phyloP scores from a whole-genome alignment of 2,329 filamentous ascomycete genomes.

The Fusarium longipes region DNA sequence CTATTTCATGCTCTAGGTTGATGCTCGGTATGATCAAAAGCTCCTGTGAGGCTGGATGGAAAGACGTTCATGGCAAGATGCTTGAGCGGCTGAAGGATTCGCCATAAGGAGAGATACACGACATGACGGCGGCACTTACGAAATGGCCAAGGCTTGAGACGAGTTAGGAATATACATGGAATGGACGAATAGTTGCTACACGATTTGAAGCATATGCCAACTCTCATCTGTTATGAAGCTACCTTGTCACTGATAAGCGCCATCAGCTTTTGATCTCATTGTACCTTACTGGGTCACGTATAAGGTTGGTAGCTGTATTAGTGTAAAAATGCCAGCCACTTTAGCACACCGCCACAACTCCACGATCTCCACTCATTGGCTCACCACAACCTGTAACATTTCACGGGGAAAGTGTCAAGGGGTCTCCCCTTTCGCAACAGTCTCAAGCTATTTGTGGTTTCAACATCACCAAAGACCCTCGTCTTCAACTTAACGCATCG shows the following conservation, averaged over 20 bases:
- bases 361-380: slow-evolving; percentile 28
- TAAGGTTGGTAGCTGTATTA: no score
- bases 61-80: slow-evolving; percentile 63
- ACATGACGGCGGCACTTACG: neutral
- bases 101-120: neutral
- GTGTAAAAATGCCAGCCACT: slow-evolving; percentile 27
- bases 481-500: slow-evolving; percentile 1
- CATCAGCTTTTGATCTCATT: neutral
- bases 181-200: neutral
- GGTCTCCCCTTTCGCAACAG: slow-evolving; percentile 34
- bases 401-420: slow-evolving; percentile 26
- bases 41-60: slow-evolving; percentile 64
- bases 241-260: neutral
- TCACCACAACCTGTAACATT: slow-evolving; percentile 21
- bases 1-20: slow-evolving; percentile 63
- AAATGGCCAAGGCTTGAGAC: neutral
- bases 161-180: neutral
- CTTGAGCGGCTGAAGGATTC: slow-evolving; percentile 49
- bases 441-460: slow-evolving; percentile 23
- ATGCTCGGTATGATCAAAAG: slow-evolving; percentile 61
- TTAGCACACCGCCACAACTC: slow-evolving; percentile 31
- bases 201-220: neutral
- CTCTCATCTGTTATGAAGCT: neutral
- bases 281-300: no score
- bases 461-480: slow-evolving; percentile 22